phyloP scores from a whole-genome alignment of 352 stramenopile genomes.

The Phytophthora meadii region DNA sequence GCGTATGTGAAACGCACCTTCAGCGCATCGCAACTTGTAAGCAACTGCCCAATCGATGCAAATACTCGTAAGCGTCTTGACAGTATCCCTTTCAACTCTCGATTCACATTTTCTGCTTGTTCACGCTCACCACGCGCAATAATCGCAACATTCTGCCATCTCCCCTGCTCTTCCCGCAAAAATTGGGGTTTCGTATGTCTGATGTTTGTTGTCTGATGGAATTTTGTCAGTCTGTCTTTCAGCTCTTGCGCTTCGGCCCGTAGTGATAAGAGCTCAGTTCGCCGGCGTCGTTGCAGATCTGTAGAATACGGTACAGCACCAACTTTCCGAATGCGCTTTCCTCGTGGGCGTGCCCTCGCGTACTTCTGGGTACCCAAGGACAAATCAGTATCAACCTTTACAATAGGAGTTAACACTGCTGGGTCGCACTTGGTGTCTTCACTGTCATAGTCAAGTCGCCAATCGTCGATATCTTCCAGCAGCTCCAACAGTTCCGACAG shows the following conservation, averaged over 20 bases:
- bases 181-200: background rate
- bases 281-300: slow-evolving; percentile 15
- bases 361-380: background rate
- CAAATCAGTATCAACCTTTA: no score
- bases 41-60: background rate
- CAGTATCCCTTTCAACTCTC: slow-evolving; percentile 15
- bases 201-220: background rate
- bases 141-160: background rate
- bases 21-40: background rate
- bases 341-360: background rate
- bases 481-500: slow-evolving; percentile 7
- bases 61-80: background rate
- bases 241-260: slow-evolving; percentile 8
- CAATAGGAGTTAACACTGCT: background rate
- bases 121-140: background rate
- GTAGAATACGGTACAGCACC: slow-evolving; percentile 24
- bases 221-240: background rate
- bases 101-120: slow-evolving; percentile 3
- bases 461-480: slow-evolving; percentile 5
- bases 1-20: slow-evolving; percentile 2
- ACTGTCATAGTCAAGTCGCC: background rate
- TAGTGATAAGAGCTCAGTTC: slow-evolving; percentile 5
- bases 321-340: slow-evolving; percentile 26
- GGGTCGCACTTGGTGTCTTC: background rate
- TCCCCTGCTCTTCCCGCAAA: background rate